These are phyloP conservation scores for Neonectria punicea DNA, from an alignment of 2,329 filamentous ascomycete species.

Conservation along the genomic window DNA sequence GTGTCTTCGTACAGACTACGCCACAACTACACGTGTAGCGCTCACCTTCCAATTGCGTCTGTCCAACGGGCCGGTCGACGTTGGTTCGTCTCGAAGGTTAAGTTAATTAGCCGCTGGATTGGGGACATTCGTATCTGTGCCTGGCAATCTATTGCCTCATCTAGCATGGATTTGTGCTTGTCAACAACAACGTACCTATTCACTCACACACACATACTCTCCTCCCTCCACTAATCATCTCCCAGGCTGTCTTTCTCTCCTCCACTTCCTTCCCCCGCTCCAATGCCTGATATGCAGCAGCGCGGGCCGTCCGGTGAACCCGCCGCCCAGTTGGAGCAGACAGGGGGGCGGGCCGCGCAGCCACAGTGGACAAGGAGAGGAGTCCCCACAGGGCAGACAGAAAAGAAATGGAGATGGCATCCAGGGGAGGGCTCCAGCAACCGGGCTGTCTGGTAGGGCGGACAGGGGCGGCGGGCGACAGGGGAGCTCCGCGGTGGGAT, in stretches of 20 bases:
- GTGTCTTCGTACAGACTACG: background rate
- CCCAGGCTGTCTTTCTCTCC: background rate
- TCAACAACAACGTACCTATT: too few species aligned
- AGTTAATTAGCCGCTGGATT: background rate
- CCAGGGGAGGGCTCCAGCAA: too few species aligned
- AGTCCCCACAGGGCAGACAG: background rate
- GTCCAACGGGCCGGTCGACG: background rate
- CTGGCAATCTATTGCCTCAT: background rate
- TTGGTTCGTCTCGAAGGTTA: background rate
- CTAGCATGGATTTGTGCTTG: background rate
- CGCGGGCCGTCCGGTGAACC: background rate
- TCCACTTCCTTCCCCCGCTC: background rate
- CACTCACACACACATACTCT: too few species aligned
- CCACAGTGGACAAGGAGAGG: background rate
- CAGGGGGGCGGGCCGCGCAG: background rate
- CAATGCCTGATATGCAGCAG: background rate
- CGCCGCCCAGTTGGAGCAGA: background rate
- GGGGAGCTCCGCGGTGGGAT: too few species aligned
- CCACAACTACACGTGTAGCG: background rate
- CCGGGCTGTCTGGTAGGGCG: background rate
- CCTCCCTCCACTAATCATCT: background rate
- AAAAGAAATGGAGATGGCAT: background rate
- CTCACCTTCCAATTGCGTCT: background rate
- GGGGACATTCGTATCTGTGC: background rate
- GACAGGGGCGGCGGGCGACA: background rate